These are phyloP conservation scores for Corymbia citriodora DNA, from an alignment of 441 rosid species.

Conservation along the genomic window DNA sequence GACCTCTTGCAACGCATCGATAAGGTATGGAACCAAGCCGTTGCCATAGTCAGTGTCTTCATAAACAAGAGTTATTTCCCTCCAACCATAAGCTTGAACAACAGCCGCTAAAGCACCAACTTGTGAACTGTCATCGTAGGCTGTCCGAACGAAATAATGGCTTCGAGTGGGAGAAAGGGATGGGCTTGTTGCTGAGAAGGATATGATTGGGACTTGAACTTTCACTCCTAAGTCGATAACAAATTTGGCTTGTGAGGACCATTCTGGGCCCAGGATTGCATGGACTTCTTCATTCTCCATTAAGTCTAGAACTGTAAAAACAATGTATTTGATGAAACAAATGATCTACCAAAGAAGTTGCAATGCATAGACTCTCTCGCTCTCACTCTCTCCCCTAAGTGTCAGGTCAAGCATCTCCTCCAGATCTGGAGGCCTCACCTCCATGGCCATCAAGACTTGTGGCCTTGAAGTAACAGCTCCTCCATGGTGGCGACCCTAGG, in stretches of 20 bases:
- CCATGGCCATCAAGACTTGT: no score
- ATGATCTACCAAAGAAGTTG: no score
- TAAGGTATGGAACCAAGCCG: neutral
- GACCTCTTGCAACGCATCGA: neutral
- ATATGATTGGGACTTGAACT: neutral
- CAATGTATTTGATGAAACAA: no score
- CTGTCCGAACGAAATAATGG: neutral
- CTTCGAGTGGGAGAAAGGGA: neutral
- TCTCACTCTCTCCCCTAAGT: no score
- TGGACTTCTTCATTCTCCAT: neutral
- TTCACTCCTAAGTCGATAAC: neutral
- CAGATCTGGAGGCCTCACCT: no score
- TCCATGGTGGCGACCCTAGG: no score
- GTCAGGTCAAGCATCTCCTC: no score
- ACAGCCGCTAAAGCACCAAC: neutral
- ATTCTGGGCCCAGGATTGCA: neutral
- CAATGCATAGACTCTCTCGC: no score
- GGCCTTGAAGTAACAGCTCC: no score
- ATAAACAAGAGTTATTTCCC: neutral
- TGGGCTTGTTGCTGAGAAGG: neutral
- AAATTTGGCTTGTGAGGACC: neutral
- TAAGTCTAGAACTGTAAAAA: neutral
- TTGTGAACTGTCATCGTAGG: neutral
- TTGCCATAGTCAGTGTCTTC: neutral
- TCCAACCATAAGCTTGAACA: neutral